Evolutionary conservation across 345 rosid genomes (phyloP), one percentile per base, ranked within the genome.

Genomic region (Adansonia digitata): DNA sequence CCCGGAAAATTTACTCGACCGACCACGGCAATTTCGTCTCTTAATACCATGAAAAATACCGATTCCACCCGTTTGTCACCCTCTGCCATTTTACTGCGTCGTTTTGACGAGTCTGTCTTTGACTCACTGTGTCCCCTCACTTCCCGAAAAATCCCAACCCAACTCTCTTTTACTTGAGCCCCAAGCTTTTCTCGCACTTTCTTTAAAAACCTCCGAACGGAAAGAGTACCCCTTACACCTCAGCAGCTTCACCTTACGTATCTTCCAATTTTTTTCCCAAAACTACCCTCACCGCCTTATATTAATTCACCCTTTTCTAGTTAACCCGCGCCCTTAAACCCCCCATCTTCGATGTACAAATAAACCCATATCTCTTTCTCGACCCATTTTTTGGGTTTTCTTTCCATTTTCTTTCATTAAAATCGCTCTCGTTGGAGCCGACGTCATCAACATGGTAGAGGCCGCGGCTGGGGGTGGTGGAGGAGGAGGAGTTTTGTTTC

Each of bases 81-180:
- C 78, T 80, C 75, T 37, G 84, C 86, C 90, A 85, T 86, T 29
- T 55, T 2, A 42, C 55, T 65, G 27, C 65, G 84, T 78, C 82
- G 77, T 81, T 81, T 82, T 51, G 31, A 42, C 29, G 18, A 64
- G 45, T 29, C 26, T 63, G n/a, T n/a, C n/a, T n/a, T n/a, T n/a
- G n/a, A n/a, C 26, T 55, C 1, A 13, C 37, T 14, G 18, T 66
- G 27, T 39, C 49, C 29, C 18, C 14, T 20, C 13, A n/a, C n/a
- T n/a, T n/a, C n/a, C 51, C 51, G 17, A 2, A 42, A 42, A 42
- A 42, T 15, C 10, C 37, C 24, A 27, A 43, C 37, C 70, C 70
- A 42, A 60, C 63, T 15, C 65, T 31, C 48, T 6, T 24, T 64
- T 67, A 3, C 90, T 82, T 83, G 87, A 71, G 34, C 74, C 71